Evolutionary conservation across 2,329 filamentous ascomycete genomes (phyloP).

Genomic region (Byssoonygena ceratinophila): DNA sequence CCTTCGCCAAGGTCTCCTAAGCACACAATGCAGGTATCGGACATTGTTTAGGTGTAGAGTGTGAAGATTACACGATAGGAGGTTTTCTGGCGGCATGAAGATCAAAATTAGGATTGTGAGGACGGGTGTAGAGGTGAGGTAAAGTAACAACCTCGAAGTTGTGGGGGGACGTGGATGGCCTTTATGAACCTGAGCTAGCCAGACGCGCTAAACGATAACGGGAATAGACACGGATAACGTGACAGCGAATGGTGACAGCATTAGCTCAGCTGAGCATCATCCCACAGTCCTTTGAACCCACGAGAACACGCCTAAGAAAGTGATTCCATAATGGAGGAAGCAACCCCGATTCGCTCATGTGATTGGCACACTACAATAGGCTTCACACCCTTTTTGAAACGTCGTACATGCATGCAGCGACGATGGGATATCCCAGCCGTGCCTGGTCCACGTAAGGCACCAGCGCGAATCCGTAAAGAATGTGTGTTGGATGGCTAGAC

Average conservation of each 20-base stretch:
- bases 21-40: conserved; percentile 61
- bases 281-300: conserved; percentile 6
- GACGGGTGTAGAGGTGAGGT: conserved; percentile 22
- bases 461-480: neutral
- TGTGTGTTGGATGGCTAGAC: neutral
- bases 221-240: conserved; percentile 25
- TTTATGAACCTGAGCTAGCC: conserved; percentile 33
- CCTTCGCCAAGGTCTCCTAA: conserved; percentile 56
- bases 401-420: neutral
- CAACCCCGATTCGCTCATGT: neutral
- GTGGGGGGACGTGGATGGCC: conserved; percentile 21
- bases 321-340: neutral
- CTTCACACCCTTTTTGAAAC: neutral
- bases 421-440: neutral
- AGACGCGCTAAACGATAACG: conserved; percentile 10
- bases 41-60: conserved; percentile 40
- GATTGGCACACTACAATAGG: conserved; percentile 1
- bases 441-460: neutral
- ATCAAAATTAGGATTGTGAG: conserved; percentile 21
- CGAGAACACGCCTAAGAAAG: neutral
- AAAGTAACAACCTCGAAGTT: conserved; percentile 18
- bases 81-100: conserved; percentile 32
- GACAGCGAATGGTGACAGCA: conserved; percentile 20
- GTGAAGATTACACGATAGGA: conserved; percentile 23
- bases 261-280: conserved; percentile 7